Evolutionary conservation across 2,329 filamentous ascomycete species (phyloP).

Genomic region (Cytospora paraplurivora): DNA sequence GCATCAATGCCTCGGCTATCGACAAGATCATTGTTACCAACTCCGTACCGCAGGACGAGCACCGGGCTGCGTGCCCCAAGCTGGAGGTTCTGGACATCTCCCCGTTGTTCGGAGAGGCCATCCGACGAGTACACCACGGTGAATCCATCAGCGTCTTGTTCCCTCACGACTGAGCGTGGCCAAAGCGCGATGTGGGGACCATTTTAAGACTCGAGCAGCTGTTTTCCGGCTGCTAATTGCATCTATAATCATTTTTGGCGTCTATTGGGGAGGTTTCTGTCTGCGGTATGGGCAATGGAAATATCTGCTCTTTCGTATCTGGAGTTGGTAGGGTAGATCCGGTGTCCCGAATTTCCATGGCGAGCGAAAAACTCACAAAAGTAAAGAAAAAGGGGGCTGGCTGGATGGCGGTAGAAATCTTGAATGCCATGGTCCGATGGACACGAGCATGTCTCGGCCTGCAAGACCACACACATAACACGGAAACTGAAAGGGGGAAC

Average conservation of each 20-base stretch:
- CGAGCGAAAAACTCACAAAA: conserved; percentile 18
- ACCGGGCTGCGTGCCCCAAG: conserved; percentile 77
- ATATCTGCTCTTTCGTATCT: conserved; percentile 17
- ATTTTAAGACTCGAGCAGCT: not conserved
- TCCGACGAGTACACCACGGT: conserved; percentile 93
- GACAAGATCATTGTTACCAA: conserved; percentile 97
- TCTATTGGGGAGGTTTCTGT: conserved; percentile 14
- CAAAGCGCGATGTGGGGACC: not conserved
- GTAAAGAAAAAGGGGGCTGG: conserved; percentile 15
- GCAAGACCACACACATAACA: conserved; percentile 6
- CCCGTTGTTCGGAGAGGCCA: conserved; percentile 91
- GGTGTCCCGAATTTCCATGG: conserved; percentile 14
- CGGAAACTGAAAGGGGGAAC: conserved; percentile 3
- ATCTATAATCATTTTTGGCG: conserved; percentile 23
- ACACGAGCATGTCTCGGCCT: conserved; percentile 13
- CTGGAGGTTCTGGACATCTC: conserved; percentile 90
- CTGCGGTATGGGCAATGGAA: conserved; percentile 23
- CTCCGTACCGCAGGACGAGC: conserved; percentile 85
- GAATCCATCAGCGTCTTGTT: conserved; percentile 97
- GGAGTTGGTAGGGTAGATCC: conserved; percentile 28
- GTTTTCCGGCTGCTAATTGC: conserved; percentile 7
- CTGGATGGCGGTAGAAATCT: not conserved
- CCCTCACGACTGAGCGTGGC: conserved; percentile 65
- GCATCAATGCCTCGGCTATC: conserved; percentile 89
- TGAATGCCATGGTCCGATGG: not conserved